Evolutionary conservation across 495 filamentous ascomycete species (phyloP), one percentile per base, ranked within the genome.

Genomic region (Evansstolkia leycettana): DNA sequence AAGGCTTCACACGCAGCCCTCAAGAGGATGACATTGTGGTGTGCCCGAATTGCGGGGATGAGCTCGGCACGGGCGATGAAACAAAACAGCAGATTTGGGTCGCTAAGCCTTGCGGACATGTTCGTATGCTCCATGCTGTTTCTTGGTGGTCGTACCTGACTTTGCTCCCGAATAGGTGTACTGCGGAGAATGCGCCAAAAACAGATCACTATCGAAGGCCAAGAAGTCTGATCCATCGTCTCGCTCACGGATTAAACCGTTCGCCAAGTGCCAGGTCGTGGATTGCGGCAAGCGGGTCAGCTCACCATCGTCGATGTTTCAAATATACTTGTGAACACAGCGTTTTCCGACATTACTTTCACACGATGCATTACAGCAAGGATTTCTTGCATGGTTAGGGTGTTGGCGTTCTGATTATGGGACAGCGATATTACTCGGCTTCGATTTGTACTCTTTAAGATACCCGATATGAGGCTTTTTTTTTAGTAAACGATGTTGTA

Each of bases 31-130:
- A 84, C 20, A 50, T 73, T 3, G 54, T 85, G 3, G 62, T 81
- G 10, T 88, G 82, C 52, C 81, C 82, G 1, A 78, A 77, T 40
- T 88, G 82, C 45, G 68, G 70, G 5, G 65, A 72, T 24, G 82
- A 87, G 48, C 54, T 88, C 30, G 75, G 80, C n/a, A 57, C 58
- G 13, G 68, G 70, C 14, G 60, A 69, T 28, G 74, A 75, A 16
- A 38, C 59, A 6, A 75, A 78, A 50, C 70, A 73, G 49, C 70
- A 82, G 39, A 76, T 85, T 20, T 86, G 82, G 80, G 67, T 83
- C 12, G 64, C 76, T 1, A 84, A 76, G 43, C 57, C 60, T 38
- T 88, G 82, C 54, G 83, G 82, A 36, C 82, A 88, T 67, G 82
- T 87, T 64, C 41, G 80, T 65, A 41, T 34, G 13, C 19, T 14